Evolutionary conservation across 2,329 filamentous ascomycete species (phyloP).

Genomic region (Lachnellula arida): DNA sequence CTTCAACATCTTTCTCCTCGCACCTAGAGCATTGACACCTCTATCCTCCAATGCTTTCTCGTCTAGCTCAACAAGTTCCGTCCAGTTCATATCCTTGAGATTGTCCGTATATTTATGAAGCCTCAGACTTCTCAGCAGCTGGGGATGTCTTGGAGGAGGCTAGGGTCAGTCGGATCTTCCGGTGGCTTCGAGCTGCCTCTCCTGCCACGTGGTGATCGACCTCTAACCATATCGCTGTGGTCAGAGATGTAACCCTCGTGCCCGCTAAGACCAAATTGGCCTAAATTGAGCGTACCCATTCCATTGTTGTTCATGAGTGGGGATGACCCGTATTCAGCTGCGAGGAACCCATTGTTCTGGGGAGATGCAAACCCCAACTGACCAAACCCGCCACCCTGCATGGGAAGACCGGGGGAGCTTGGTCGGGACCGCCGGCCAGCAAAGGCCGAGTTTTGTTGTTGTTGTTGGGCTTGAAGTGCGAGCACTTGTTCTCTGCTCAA

Average conservation of each 20-base stretch:
- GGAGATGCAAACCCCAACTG: constrained; percentile 74
- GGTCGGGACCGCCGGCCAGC: constrained; percentile 76
- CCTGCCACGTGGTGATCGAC: constrained; percentile 85
- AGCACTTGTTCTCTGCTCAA: constrained; percentile 81
- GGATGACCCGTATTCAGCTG: constrained; percentile 74
- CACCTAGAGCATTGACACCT: constrained; percentile 91
- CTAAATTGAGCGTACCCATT: constrained; percentile 66
- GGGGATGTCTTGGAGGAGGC: constrained; percentile 88
- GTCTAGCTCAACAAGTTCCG: constrained; percentile 83
- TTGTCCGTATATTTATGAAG: constrained; percentile 99
- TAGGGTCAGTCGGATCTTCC: constrained; percentile 91
- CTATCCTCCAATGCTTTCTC: constrained; percentile 89
- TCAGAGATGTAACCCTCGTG: constrained; percentile 90
- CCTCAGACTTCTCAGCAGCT: constrained; percentile 88
- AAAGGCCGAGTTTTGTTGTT: constrained; percentile 49
- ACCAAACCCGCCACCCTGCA: constrained; percentile 64
- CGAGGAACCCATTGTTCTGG: constrained; percentile 90
- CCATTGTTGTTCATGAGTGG: constrained; percentile 67
- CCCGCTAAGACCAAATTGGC: constrained; percentile 63
- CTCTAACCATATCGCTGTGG: constrained; percentile 84
- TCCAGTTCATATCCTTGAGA: constrained; percentile 95
- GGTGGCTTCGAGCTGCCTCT: constrained; percentile 95
- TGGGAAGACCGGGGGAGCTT: constrained; percentile 79
- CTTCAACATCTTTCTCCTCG: constrained; percentile 96
- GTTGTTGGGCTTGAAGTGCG: constrained; percentile 68